Conservation (phyloP, 2,329 filamentous ascomycete species). For the Aspergillus neoniger region DNA sequence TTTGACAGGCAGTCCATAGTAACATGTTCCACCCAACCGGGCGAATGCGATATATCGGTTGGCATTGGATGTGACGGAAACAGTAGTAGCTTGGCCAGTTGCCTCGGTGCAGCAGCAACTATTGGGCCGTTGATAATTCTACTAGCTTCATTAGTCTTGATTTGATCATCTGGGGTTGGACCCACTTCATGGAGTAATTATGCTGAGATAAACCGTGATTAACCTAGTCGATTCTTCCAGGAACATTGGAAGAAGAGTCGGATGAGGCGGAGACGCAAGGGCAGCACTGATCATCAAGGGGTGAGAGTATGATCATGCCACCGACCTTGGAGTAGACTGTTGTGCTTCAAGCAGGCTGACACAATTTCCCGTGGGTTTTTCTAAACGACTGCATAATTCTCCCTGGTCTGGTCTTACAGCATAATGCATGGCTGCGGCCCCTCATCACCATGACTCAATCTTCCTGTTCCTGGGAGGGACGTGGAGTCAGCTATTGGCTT, state of each 20-base stretch:
- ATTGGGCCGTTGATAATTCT: neutral
- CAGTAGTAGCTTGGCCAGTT: neutral
- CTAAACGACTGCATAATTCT: neutral
- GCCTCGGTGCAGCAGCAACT: neutral
- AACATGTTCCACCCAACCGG: neutral
- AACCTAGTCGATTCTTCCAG: neutral
- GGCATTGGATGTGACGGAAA: neutral
- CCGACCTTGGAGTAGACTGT: neutral
- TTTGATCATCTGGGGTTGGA: neutral
- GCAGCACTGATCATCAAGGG: constrained; percentile 3
- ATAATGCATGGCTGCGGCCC: neutral
- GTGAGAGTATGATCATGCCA: neutral
- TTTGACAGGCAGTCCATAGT: neutral
- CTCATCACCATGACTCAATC: neutral
- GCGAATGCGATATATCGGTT: neutral
- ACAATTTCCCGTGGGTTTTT: neutral
- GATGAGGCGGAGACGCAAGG: constrained; percentile 1
- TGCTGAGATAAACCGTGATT: neutral
- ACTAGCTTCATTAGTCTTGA: neutral
- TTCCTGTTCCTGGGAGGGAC: neutral
- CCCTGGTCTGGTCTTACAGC: neutral
- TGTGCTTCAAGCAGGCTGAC: neutral
- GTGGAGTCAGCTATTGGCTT: neutral
- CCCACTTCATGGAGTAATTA: neutral
- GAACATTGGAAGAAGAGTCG: neutral